phyloP scores from a whole-genome alignment of 345 rosid genomes.

The Pugionium dolabratum region DNA sequence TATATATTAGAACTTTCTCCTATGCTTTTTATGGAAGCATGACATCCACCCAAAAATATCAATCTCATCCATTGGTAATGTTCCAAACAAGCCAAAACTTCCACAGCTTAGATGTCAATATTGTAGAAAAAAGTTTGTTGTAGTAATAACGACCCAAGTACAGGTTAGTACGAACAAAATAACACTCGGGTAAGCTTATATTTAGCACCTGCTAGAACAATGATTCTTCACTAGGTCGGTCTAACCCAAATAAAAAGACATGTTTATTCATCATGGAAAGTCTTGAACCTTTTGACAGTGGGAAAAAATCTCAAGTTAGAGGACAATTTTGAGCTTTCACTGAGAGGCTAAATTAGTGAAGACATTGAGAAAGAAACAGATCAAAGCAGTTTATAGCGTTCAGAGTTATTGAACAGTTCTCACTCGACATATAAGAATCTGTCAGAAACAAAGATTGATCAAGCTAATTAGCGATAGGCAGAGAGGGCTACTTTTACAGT shows the following conservation, averaged over 20 bases:
- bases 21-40: conserved; percentile 31
- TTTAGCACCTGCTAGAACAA: conserved; percentile 3
- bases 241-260: conserved; percentile 16
- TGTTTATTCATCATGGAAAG: conserved; percentile 8
- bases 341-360: too few relatives aligned
- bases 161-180: conserved; percentile 14
- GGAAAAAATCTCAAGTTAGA: conserved; percentile 17
- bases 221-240: conserved; percentile 13
- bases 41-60: conserved; percentile 30
- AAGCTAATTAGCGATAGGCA: background rate
- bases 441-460: too few relatives aligned
- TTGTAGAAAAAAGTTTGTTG: conserved; percentile 18
- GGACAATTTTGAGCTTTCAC: background rate
- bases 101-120: conserved; percentile 21
- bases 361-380: conserved; percentile 4
- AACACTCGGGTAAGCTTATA: conserved; percentile 18
- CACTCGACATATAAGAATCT: background rate
- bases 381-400: background rate
- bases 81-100: conserved; percentile 8
- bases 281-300: background rate
- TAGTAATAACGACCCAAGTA: conserved; percentile 25
- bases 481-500: background rate
- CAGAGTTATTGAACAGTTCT: background rate
- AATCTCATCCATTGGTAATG: conserved; percentile 36
- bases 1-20: conserved; percentile 24